These are phyloP conservation scores for Hypoxylon lienhwacheense DNA, from an alignment of 495 filamentous ascomycete genomes.

Conservation along the genomic window DNA sequence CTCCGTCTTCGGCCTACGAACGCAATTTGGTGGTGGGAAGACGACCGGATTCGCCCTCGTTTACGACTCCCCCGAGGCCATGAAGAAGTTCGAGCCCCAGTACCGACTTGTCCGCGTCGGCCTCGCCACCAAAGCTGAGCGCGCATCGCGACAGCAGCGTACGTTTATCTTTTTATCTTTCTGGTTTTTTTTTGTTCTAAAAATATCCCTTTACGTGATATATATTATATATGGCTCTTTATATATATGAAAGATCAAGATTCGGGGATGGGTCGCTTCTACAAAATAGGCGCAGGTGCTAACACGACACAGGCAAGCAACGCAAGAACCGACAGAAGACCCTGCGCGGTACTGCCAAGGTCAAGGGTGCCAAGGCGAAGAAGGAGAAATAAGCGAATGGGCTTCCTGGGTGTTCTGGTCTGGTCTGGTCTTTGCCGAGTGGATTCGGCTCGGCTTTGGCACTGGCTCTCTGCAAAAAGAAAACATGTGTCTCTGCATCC, in stretches of 20 bases:
- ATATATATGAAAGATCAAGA: no score
- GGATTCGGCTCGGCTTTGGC: conserved; percentile 34
- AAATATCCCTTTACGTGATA: background rate
- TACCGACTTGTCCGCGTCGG: conserved; percentile 95
- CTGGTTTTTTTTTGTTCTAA: background rate
- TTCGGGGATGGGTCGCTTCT: background rate
- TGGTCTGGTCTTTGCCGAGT: conserved; percentile 31
- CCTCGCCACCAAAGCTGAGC: conserved; percentile 88
- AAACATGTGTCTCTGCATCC: conserved; percentile 35
- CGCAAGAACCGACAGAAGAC: conserved; percentile 99
- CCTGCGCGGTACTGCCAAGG: conserved; percentile 92
- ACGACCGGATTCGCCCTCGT: conserved; percentile 97
- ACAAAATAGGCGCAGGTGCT: conserved; percentile 27
- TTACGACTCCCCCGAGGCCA: conserved; percentile 93
- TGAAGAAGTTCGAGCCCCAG: conserved; percentile 99
- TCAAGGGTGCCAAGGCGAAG: conserved; percentile 80
- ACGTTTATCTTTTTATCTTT: conserved; percentile 61
- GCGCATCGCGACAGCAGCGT: conserved; percentile 97
- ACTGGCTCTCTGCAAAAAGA: conserved; percentile 32
- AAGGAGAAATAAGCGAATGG: conserved; percentile 55
- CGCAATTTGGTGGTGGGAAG: conserved; percentile 99
- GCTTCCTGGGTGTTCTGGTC: conserved; percentile 35
- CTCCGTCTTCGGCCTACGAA: conserved; percentile 96
- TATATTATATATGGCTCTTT: no score
- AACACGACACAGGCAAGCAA: conserved; percentile 85